A percentile compares a stretch with the other conserved stretches of the same genome.
Evolutionary conservation across 305 asterid species (phyloP).

Genomic region (Caryopteris hybrid): DNA sequence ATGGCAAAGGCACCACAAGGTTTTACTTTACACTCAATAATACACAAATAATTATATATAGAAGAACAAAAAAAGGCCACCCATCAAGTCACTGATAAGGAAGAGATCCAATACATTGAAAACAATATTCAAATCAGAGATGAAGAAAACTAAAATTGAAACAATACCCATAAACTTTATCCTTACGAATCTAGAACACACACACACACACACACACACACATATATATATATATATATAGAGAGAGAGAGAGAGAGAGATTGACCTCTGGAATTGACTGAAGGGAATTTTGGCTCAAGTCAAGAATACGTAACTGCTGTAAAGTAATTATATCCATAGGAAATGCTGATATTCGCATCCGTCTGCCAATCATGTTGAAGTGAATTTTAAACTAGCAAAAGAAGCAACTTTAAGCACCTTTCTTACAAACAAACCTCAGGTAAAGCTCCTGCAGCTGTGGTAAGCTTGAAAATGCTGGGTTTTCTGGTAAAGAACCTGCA

Average conservation of each 20-base stretch:
- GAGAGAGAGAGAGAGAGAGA: constrained; percentile 16
- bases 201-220: background rate
- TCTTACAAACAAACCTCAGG: constrained; percentile 55
- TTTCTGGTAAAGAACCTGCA: constrained; percentile 56
- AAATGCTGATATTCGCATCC: constrained; percentile 67
- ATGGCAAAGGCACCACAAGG: too few species aligned
- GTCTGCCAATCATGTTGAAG: constrained; percentile 48
- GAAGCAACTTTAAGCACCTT: constrained; percentile 8
- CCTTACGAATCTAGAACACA: background rate
- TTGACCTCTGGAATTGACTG: constrained; percentile 75
- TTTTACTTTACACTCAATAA: too few species aligned
- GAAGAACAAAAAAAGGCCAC: background rate
- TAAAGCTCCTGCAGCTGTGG: constrained; percentile 85
- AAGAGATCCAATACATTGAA: background rate
- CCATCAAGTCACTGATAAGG: constrained; percentile 4
- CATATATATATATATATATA: background rate
- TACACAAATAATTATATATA: background rate
- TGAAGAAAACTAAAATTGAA: constrained; percentile 7
- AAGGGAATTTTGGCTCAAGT: constrained; percentile 79
- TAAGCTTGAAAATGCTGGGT: constrained; percentile 72
- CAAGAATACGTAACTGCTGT: constrained; percentile 64
- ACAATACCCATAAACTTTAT: background rate
- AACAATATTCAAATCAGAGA: background rate
- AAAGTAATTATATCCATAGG: constrained; percentile 59
- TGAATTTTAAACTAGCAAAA: constrained; percentile 9